Base-by-base conservation (phyloP, 2,329 filamentous ascomycete species). In the Aspergillus fumigatus region DNA sequence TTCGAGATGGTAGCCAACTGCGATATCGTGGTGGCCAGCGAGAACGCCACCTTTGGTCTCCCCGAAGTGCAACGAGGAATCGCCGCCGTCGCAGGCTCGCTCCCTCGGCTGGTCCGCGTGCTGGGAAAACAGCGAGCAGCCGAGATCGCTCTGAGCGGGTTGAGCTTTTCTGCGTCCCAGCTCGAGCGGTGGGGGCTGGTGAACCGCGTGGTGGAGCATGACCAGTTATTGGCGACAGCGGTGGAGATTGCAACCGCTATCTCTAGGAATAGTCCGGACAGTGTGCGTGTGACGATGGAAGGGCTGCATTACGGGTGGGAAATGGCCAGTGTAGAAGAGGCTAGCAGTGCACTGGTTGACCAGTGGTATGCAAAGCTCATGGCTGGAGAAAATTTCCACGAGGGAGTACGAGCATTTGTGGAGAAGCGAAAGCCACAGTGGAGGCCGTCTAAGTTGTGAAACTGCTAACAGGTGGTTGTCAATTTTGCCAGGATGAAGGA, bases 1-100 rank as follows among this genome's bases (percentile, higher is more conserved):
- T 86, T 89, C 73, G 89, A 93, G 77, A 90, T 92, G 75, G 80
- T 84, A 11, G 77, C 88, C 50, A 90, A 91, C 72, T 83, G 82
- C 60, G 90, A 94, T 75, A 75, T 93, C 55, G 81, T 91, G 52
- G 61, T 67, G 49, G 71, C 71, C 3, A 75, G 80, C 2, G 68
- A 74, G 3, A 66, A 70, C 11, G 87, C 88, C 0, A 75, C 73
- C 26, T 92, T 93, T 67, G 83, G 81, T 1, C 77, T 92, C 6
- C 88, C 89, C 0, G 89, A 92, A 73, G 87, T 88, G 1, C 84
- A 82, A 59, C 80, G 85, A 53, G 89, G 89, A 6, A 87, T 91
- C 7, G 83, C 88, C 3, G 85, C 88, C 27, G 78, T 89, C 1
- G 88, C 88, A 0, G 89, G 89, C 4, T 88, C 85, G 4, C 74